phyloP scores from a whole-genome alignment of 345 rosid species.

The Eutrema japonicum region DNA sequence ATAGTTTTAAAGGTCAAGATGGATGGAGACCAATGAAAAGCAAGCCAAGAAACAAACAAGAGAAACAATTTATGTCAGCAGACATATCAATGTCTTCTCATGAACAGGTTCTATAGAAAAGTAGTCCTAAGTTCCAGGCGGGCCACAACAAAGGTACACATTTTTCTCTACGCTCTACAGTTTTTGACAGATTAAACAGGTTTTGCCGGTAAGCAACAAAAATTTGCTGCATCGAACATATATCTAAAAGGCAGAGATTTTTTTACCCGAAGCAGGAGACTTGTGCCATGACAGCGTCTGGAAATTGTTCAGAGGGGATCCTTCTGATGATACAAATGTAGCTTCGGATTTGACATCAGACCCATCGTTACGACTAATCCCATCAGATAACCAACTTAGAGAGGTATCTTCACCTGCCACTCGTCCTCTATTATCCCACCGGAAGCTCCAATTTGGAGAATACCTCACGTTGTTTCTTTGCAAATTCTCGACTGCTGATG shows the following conservation, averaged over 20 bases:
- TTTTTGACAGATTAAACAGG: conserved; percentile 14
- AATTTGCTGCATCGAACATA: background rate
- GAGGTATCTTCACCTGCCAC: conserved; percentile 91
- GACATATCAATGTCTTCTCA: conserved; percentile 25
- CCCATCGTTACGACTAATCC: conserved; percentile 54
- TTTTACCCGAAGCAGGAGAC: conserved; percentile 80
- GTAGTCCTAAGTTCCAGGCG: conserved; percentile 19
- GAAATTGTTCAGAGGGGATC: conserved; percentile 59
- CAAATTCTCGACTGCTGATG: conserved; percentile 57
- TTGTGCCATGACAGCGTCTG: conserved; percentile 63
- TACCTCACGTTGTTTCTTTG: conserved; percentile 72
- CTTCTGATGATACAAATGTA: conserved; percentile 67
- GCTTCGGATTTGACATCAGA: conserved; percentile 64
- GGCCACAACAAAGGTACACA: conserved; percentile 19
- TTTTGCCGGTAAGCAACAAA: background rate
- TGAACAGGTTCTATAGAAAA: conserved; percentile 17
- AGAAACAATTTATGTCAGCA: conserved; percentile 16
- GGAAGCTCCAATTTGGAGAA: conserved; percentile 92
- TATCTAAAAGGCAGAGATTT: background rate
- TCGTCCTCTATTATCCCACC: conserved; percentile 91
- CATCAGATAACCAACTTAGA: conserved; percentile 71
- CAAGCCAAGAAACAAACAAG: conserved; percentile 23
- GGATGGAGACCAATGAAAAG: conserved; percentile 3
- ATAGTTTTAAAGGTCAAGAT: conserved; percentile 3
- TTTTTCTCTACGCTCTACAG: background rate